A percentile compares a stretch with the other conserved stretches of the same genome.
Conservation (phyloP, 305 asterid genomes). For the Ilex paraguariensis region DNA sequence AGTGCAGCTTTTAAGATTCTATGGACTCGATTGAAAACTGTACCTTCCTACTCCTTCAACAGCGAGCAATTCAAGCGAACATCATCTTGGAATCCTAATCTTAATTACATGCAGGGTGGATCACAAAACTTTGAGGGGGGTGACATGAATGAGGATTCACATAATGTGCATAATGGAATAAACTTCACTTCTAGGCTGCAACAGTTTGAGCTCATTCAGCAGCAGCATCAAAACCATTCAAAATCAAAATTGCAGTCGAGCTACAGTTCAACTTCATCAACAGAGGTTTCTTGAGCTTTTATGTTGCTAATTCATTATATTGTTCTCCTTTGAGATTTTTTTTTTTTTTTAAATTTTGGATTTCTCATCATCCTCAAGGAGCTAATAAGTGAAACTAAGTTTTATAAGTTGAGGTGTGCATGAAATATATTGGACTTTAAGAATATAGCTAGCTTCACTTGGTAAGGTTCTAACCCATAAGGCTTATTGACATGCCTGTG, state of each 20-base stretch:
- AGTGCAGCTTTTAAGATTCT: constrained; percentile 2
- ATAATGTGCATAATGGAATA: not conserved
- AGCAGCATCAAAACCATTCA: not conserved
- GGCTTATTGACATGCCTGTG: too few species aligned
- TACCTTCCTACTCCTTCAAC: not conserved
- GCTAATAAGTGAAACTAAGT: too few species aligned
- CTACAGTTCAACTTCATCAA: not conserved
- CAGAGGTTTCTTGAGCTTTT: not conserved
- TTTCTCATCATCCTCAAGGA: too few species aligned
- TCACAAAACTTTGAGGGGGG: not conserved
- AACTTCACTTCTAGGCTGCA: constrained; percentile 3
- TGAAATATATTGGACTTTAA: too few species aligned
- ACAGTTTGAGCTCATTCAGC: constrained; percentile 2
- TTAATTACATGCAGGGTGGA: not conserved
- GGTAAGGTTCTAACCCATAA: too few species aligned
- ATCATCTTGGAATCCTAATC: not conserved
- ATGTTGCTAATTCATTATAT: too few species aligned
- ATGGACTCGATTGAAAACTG: constrained; percentile 1
- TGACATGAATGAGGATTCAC: not conserved
- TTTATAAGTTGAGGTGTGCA: too few species aligned
- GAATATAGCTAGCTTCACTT: too few species aligned
- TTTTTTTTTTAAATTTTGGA: too few species aligned
- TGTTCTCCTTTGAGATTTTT: too few species aligned
- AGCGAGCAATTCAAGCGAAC: not conserved
- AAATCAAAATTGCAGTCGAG: not conserved